These are phyloP conservation scores for Colletotrichum caudatum DNA, from an alignment of 2,329 filamentous ascomycete genomes.

Conservation along the genomic window DNA sequence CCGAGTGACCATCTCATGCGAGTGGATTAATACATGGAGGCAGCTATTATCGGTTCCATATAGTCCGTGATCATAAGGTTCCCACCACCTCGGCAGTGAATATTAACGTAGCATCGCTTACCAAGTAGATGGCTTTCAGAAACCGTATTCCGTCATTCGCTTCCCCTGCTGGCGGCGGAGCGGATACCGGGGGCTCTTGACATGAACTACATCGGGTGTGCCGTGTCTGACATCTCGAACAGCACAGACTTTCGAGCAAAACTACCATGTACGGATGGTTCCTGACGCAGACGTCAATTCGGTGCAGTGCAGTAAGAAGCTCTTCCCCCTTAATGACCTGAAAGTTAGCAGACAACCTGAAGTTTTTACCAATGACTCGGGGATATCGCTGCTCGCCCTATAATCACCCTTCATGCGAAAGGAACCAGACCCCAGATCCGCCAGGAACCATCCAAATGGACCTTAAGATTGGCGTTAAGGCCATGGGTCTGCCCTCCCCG, in stretches of 20 bases:
- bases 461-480: conserved; percentile 33
- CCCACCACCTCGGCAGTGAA: conserved; percentile 6
- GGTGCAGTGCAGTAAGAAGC: conserved; percentile 10
- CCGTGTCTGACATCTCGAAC: conserved; percentile 7
- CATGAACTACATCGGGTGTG: conserved; percentile 20
- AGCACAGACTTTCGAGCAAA: background rate
- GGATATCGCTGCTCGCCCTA: conserved; percentile 22
- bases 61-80: conserved; percentile 5
- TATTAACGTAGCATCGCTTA: conserved; percentile 24
- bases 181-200: conserved; percentile 13
- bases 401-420: conserved; percentile 29
- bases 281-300: background rate
- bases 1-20: conserved; percentile 9
- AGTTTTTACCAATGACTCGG: conserved; percentile 34
- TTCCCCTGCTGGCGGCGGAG: conserved; percentile 11
- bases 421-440: conserved; percentile 17
- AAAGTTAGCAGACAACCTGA: background rate
- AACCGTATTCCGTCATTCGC: conserved; percentile 3
- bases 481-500: background rate
- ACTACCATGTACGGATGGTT: background rate
- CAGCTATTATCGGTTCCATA: conserved; percentile 12
- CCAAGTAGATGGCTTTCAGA: conserved; percentile 24
- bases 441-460: conserved; percentile 19
- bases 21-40: conserved; percentile 27
- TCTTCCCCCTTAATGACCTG: background rate